phyloP scores from a whole-genome alignment of 2,329 filamentous ascomycete species.

The Coniochaeta sp. region DNA sequence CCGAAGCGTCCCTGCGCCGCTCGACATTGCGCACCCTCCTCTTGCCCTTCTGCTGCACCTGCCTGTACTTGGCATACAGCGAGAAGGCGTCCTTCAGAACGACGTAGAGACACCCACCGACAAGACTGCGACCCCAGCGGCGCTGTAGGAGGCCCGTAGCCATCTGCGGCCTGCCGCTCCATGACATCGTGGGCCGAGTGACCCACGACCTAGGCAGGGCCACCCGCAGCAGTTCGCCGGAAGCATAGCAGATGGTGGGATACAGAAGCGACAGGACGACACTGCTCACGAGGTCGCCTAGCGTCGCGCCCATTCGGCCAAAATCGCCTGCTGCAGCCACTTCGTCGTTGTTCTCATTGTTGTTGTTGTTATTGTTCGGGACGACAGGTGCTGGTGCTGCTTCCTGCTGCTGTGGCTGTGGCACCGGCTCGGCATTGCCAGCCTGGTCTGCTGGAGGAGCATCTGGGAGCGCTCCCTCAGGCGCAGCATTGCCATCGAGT shows the following conservation, averaged over 20 bases:
- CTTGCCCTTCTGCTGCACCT: slow-evolving; percentile 47
- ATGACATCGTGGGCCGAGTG: slow-evolving; percentile 23
- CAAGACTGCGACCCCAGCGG: slow-evolving; percentile 81
- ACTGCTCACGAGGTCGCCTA: slow-evolving; percentile 39
- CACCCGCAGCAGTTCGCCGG: slow-evolving; percentile 68
- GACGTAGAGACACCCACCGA: slow-evolving; percentile 84
- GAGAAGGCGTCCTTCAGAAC: slow-evolving; percentile 65
- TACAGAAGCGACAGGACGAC: slow-evolving; percentile 60
- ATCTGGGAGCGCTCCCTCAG: not conserved
- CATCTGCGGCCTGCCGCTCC: slow-evolving; percentile 10
- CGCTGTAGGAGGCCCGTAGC: slow-evolving; percentile 65
- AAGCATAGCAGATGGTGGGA: slow-evolving; percentile 69
- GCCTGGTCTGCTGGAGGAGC: not conserved
- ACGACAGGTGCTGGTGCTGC: slow-evolving; percentile 3
- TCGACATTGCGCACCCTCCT: slow-evolving; percentile 22
- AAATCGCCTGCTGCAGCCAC: slow-evolving; percentile 16
- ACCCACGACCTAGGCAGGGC: slow-evolving; percentile 65
- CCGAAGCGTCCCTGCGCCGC: slow-evolving; percentile 2
- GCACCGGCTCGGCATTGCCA: slow-evolving; percentile 6
- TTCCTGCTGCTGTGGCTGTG: slow-evolving; percentile 6
- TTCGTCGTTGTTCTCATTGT: slow-evolving; percentile 14
- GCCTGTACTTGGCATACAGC: slow-evolving; percentile 58
- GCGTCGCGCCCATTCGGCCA: slow-evolving; percentile 13
- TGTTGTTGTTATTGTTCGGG: slow-evolving; percentile 11
- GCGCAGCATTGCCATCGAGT: slow-evolving; percentile 14